phyloP scores from a whole-genome alignment of 768 basidiomycete genomes.

The Trametes maxima region DNA sequence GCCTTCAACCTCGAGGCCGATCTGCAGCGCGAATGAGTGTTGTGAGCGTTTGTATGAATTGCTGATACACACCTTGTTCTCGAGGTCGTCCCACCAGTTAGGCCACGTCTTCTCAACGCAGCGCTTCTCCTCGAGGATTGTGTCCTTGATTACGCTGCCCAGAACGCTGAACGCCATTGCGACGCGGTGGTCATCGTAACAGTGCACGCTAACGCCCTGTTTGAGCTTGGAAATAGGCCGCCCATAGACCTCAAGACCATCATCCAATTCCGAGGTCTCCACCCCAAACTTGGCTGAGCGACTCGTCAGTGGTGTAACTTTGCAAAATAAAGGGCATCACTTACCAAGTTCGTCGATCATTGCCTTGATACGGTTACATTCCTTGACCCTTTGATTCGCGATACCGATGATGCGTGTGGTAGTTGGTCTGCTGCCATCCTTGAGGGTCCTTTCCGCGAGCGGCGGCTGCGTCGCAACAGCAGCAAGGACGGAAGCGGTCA shows the following conservation, averaged over 20 bases:
- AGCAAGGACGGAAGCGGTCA: conserved; percentile 91
- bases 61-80: conserved; percentile 74
- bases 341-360: conserved; percentile 95
- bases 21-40: conserved; percentile 48
- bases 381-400: conserved; percentile 97
- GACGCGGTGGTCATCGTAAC: conserved; percentile 98
- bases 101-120: conserved; percentile 99
- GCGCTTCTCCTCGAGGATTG: conserved; percentile 90
- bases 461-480: conserved; percentile 65
- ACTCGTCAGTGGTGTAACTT: not conserved
- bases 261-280: conserved; percentile 87
- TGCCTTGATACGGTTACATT: conserved; percentile 94
- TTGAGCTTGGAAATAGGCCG: conserved; percentile 64
- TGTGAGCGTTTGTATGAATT: not conserved
- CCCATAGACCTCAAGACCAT: conserved; percentile 90
- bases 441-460: conserved; percentile 50
- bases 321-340: conserved; percentile 19
- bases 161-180: conserved; percentile 98
- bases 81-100: conserved; percentile 99
- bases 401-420: conserved; percentile 90
- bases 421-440: conserved; percentile 36
- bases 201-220: conserved; percentile 80
- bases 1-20: conserved; percentile 86
- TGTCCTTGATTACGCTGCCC: conserved; percentile 69
- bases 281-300: conserved; percentile 89